A percentile compares a stretch with the other conserved stretches of the same genome.
These are phyloP conservation scores for Blastobotrys terrestris DNA, from an alignment of 805 yeast genomes.

Conservation along the genomic window DNA sequence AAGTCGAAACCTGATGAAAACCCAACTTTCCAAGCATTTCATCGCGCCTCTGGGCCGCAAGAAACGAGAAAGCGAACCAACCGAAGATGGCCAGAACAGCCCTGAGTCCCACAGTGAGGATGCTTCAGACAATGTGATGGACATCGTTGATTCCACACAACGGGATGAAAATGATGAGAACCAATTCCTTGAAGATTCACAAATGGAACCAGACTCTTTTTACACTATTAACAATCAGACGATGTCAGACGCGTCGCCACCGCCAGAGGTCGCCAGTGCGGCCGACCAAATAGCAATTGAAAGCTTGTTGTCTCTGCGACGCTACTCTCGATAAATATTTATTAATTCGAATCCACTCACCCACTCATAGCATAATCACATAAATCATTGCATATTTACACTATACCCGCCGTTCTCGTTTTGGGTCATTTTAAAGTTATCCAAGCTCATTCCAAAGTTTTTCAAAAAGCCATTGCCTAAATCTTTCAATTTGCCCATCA, in stretches of 20 bases:
- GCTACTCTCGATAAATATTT: not conserved
- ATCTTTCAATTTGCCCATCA: constrained; percentile 29
- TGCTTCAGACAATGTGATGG: not conserved
- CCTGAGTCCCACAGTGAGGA: not conserved
- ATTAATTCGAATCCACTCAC: not conserved
- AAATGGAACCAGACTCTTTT: not conserved
- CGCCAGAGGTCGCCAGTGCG: not conserved
- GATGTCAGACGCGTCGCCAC: not conserved
- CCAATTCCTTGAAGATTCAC: not conserved
- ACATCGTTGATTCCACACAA: not conserved
- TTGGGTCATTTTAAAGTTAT: constrained; percentile 24
- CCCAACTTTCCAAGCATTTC: not conserved
- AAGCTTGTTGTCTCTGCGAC: not conserved
- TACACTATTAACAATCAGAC: not conserved
- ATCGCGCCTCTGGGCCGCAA: not conserved
- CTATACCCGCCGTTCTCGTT: constrained; percentile 20
- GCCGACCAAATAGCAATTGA: not conserved
- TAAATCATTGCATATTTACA: constrained; percentile 9
- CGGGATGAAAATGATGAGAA: not conserved
- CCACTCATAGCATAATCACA: not conserved
- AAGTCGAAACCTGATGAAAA: not conserved
- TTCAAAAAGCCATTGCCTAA: constrained; percentile 27
- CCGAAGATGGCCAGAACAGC: not conserved
- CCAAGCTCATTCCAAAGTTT: constrained; percentile 29
- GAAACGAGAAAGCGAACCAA: not conserved